Base-by-base conservation (phyloP, 2,329 filamentous ascomycete genomes). In the Alternaria tenuissima region DNA sequence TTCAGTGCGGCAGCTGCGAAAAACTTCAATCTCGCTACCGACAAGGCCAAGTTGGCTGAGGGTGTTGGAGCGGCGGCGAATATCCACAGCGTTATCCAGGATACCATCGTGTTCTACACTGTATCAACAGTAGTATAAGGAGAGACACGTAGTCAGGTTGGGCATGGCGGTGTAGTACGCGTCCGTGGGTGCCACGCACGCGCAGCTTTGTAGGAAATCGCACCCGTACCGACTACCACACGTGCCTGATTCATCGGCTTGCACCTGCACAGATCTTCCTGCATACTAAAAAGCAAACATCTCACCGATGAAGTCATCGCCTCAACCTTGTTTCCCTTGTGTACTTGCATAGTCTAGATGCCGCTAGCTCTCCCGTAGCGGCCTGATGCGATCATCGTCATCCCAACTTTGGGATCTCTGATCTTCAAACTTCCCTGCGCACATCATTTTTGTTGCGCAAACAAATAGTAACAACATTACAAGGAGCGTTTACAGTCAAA, bases 51-150 rank as follows among this genome's bases (percentile, higher is more conserved):
- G 57, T 51, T 55, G 12, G 26, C 43, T n/a, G 55, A 65, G 39
- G 65, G 60, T 1, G 38, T 26, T 1, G 64, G 59, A 20, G 67
- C 62, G 3, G 61, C 66, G 11, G 54, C 47, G 22, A 70, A 65
- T 41, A 70, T 68, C 20, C 66, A 67, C 32, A 44, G 63, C 55
- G 65, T 57, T 11, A 68, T 68, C 42, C 59, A 63, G 43, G 41
- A 57, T 30, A 58, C 61, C 7, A 63, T 67, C 22, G 26, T 52
- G 14, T 63, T 61, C 24, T 69, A 63, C 14, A 63, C 57, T 53
- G 18, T 36, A 7, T 36, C 32, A 16, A 30, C 14, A 7, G 34
- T 49, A 22, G 46, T n/a, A 11, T 49, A 36, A 5, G 20, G 3
- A 20, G 20, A 49, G 46, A 24, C 14, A 1, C 5, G 46, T 18